Evolutionary conservation across 768 basidiomycete species (phyloP), one percentile per base, ranked within the genome.

Genomic region (Podaxis rugospora): DNA sequence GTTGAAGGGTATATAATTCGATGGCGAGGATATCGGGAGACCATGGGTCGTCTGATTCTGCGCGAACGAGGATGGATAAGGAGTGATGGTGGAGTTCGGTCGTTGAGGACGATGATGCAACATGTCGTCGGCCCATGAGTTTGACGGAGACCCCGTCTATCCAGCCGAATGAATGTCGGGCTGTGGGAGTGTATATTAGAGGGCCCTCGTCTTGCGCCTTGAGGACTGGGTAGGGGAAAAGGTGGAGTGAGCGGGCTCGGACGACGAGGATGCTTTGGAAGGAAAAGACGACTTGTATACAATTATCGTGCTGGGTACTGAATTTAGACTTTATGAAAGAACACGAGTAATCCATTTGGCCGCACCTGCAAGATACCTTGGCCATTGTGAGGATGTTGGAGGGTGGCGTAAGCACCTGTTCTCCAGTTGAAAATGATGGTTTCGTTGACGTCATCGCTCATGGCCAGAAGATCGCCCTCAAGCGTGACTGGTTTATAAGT

Each of bases 31-130:
- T 72, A 32, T 78, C 75, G 0, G 78, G 69, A 10, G 80, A 70
- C 87, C 87, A 88, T 0, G 85, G 85, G 63, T 89, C 80, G 58
- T 84, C 81, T 63, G 76, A 82, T 66, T 86, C 83, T 35, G 79
- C 76, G 18, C 87, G 83, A 14, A 87, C 70, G 7, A 89, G 76
- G 53, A 89, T 76, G 0, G 80, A 79, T 16, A 87, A 36, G 18
- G 61, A 42, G 1, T 13, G 27, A 27, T 5, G 50, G 4, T 4
- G 27, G 32, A 27, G 37, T 5, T 55, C 28, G 1, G 42, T 7
- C 6, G 39, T 4, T 11, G 51, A 25, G 37, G 47, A n/a, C 47
- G 23, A 27, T 18, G 35, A n/a, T 11, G 50, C 27, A 3, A 32
- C n/a, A 9, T 62, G n/a, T 64, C 36, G n/a, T 63, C 32, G 13